Evolutionary conservation across 2,329 filamentous ascomycete species (phyloP).

Genomic region (Keithomyces neogunnii): DNA sequence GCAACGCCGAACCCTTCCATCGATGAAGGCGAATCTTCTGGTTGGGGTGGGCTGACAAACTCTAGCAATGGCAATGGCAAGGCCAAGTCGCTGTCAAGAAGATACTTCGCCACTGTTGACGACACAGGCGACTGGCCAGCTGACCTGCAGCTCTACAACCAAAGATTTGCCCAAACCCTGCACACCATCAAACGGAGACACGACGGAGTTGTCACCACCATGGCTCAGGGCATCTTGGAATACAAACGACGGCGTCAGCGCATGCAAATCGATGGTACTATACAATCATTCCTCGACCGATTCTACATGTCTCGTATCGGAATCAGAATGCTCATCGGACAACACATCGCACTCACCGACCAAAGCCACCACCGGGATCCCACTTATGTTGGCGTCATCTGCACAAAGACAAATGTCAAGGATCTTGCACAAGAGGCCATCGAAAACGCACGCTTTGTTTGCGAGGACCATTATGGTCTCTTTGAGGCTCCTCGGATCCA

Average conservation of each 20-base stretch:
- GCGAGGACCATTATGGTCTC: constrained; percentile 94
- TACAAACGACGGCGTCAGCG: constrained; percentile 95
- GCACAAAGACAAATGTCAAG: constrained; percentile 93
- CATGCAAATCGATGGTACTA: constrained; percentile 96
- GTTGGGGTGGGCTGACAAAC: constrained; percentile 38
- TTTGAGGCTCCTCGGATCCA: constrained; percentile 97
- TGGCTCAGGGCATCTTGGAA: constrained; percentile 95
- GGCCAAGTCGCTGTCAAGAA: constrained; percentile 40
- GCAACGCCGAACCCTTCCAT: constrained; percentile 88
- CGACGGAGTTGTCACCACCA: constrained; percentile 94
- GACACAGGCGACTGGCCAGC: constrained; percentile 86
- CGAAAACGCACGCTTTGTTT: constrained; percentile 97
- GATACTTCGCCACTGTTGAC: constrained; percentile 87
- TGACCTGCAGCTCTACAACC: constrained; percentile 90
- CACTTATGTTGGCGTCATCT: constrained; percentile 96
- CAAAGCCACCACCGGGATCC: constrained; percentile 84
- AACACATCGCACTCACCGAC: constrained; percentile 94
- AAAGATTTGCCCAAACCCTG: constrained; percentile 77
- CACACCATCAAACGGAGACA: constrained; percentile 94
- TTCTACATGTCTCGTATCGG: constrained; percentile 99
- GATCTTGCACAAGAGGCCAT: constrained; percentile 96
- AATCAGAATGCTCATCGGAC: constrained; percentile 97
- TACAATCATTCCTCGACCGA: constrained; percentile 93
- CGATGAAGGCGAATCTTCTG: constrained; percentile 69
- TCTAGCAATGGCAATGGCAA: constrained; percentile 36